Evolutionary conservation across 805 yeast species (phyloP), one percentile per base, ranked within the genome.

Genomic region (Candida nitratophila): DNA sequence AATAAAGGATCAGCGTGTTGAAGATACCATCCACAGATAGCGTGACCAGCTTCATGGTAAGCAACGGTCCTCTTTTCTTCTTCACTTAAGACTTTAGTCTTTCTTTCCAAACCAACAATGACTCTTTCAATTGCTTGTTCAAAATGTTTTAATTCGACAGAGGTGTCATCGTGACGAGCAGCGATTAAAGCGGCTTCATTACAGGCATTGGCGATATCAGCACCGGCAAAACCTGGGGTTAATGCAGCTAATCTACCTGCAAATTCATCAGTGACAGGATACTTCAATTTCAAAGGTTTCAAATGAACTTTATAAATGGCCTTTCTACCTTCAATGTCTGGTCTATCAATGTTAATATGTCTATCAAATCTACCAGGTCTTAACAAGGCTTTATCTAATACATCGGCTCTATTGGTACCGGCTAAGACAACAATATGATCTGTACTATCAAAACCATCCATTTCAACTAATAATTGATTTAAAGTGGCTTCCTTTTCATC

Each of bases 341-440:
- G 97, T 45, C 78, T 76, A 63, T 89, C 96, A 52, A 90, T 81
- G 50, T 81, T 73, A 47, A 90, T 81, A 60, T 89, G 95, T 61
- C 96, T 76, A 63, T 89, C 96, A 57, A 90, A 90, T 69, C 97
- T 78, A 19, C 97, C 97, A 0, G 97, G 97, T 70, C 97, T 82
- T 70, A 88, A 71, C 50, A 90, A 70, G 2, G 96, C 96, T 48
- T 84, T 79, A 63, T 90, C 97, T 53, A 90, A 72, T 41, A 89
- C 86, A 63, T 90, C 97, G 1, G 95, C 84, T 60, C 96, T 78
- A 64, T 90, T 90, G 2, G 97, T 90, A 71, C 96, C 97, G 0
- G 96, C 96, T 41, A 90, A 70, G 6, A 90, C 96, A 40, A 90
- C 96, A 43, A 90, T 89, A 59, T 90, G 96, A 59, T 90, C 96